phyloP scores from a whole-genome alignment of 2,329 filamentous ascomycete species.

The Cryphonectria naterciae region DNA sequence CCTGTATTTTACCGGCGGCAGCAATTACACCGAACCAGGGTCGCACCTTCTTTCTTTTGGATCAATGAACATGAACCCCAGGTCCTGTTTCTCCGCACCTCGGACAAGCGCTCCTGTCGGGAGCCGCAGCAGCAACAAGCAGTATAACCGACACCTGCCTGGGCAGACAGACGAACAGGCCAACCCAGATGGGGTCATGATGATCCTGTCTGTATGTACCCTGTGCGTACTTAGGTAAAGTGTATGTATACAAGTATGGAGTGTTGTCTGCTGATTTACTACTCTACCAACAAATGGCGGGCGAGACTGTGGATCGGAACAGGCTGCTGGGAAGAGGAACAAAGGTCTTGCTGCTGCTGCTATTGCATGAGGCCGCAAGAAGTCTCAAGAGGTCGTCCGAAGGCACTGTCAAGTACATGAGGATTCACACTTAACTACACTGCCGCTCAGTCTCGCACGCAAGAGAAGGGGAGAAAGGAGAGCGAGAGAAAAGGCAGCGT shows the following conservation, averaged over 20 bases:
- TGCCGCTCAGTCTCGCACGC: not conserved
- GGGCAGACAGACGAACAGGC: not conserved
- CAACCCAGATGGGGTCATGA: not conserved
- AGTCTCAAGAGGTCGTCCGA: not conserved
- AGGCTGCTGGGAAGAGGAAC: not conserved
- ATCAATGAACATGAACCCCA: slow-evolving; percentile 13
- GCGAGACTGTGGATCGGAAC: not conserved
- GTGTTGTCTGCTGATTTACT: not conserved
- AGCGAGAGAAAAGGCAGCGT: not conserved
- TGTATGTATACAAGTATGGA: not conserved
- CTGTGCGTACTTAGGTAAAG: not conserved
- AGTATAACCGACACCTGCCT: no score
- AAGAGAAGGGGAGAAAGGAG: not conserved
- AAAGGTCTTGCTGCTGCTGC: not conserved
- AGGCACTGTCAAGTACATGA: not conserved
- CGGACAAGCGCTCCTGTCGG: slow-evolving; percentile 20
- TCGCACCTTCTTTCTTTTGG: not conserved
- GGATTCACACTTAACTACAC: not conserved
- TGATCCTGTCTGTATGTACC: not conserved
- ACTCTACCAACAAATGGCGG: not conserved
- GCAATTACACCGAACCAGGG: slow-evolving; percentile 23
- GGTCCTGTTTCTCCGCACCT: slow-evolving; percentile 20
- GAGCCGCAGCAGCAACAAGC: slow-evolving; percentile 1
- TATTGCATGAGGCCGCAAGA: not conserved
- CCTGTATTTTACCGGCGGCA: slow-evolving; percentile 13